These are phyloP conservation scores for Suhomyces terraborum DNA, from an alignment of 1,139 yeast genomes.

Conservation along the genomic window DNA sequence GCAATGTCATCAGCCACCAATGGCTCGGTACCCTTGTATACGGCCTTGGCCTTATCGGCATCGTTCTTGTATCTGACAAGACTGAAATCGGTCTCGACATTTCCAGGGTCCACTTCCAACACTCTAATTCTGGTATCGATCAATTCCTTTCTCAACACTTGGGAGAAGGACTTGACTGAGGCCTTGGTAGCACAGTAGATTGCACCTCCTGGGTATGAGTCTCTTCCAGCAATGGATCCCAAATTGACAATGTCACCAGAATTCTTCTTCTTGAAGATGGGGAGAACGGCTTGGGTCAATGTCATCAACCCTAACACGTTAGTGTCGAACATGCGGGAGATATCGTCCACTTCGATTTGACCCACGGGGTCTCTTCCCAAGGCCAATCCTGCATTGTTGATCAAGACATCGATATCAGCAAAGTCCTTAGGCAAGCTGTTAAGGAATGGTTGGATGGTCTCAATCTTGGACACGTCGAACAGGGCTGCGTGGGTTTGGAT, in stretches of 20 bases:
- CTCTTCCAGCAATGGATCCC: constrained; percentile 89
- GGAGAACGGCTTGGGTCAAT: constrained; percentile 44
- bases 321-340: constrained; percentile 42
- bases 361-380: constrained; percentile 44
- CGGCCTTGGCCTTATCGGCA: constrained; percentile 63
- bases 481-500: constrained; percentile 30
- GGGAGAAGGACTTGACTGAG: constrained; percentile 75
- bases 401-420: constrained; percentile 40
- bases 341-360: constrained; percentile 33
- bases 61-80: constrained; percentile 77
- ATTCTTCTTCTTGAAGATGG: constrained; percentile 48
- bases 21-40: constrained; percentile 74
- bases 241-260: constrained; percentile 79
- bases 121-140: constrained; percentile 74
- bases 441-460: constrained; percentile 36
- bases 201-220: constrained; percentile 83
- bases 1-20: constrained; percentile 79
- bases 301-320: constrained; percentile 46
- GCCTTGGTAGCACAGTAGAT: constrained; percentile 91
- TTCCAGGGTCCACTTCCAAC: constrained; percentile 84
- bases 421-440: constrained; percentile 36
- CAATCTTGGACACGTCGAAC: constrained; percentile 42
- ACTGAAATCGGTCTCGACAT: constrained; percentile 86
- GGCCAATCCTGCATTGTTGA: constrained; percentile 49
- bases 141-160: constrained; percentile 75